Percentiles rank a stretch among this genome's conserved stretches.
These are phyloP conservation scores for Pulveroboletus sp. DNA, from an alignment of 768 basidiomycete species.

Conservation along the genomic window DNA sequence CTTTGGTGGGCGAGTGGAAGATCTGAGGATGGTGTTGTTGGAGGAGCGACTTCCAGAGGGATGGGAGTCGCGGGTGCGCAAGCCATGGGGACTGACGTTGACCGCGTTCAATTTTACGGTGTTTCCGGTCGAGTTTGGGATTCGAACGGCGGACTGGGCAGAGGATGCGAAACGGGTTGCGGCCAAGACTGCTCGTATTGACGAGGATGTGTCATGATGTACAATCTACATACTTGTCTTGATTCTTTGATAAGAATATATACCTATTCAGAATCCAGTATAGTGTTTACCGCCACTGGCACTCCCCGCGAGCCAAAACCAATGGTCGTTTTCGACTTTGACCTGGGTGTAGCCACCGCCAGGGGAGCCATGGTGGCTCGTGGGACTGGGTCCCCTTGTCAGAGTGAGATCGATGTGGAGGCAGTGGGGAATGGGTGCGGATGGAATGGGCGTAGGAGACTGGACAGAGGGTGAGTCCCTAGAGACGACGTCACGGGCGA, in stretches of 20 bases:
- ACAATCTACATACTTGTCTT: background rate
- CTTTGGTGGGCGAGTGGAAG: conserved; percentile 62
- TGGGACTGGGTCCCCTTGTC: conserved; percentile 11
- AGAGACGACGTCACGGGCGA: background rate
- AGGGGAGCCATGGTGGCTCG: conserved; percentile 7
- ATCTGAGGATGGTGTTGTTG: conserved; percentile 51
- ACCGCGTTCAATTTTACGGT: conserved; percentile 47
- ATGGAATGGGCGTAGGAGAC: conserved; percentile 13
- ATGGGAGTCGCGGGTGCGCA: conserved; percentile 63
- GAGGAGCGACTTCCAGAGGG: conserved; percentile 71
- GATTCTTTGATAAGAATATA: too few species aligned
- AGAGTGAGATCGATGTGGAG: conserved; percentile 13
- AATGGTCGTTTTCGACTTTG: conserved; percentile 17
- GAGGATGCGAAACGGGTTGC: background rate
- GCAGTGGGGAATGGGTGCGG: conserved; percentile 4
- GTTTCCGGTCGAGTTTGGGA: conserved; percentile 23
- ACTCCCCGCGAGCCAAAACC: conserved; percentile 21
- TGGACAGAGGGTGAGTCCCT: background rate
- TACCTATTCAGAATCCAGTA: conserved; percentile 3
- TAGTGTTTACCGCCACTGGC: conserved; percentile 7
- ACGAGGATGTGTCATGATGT: background rate
- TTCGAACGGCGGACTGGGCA: conserved; percentile 21
- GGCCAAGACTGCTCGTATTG: too few species aligned
- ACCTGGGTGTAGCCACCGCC: conserved; percentile 19
- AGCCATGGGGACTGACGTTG: conserved; percentile 60